Evolutionary conservation across 495 filamentous ascomycete genomes (phyloP).

Genomic region (Talaromyces stipitatus): DNA sequence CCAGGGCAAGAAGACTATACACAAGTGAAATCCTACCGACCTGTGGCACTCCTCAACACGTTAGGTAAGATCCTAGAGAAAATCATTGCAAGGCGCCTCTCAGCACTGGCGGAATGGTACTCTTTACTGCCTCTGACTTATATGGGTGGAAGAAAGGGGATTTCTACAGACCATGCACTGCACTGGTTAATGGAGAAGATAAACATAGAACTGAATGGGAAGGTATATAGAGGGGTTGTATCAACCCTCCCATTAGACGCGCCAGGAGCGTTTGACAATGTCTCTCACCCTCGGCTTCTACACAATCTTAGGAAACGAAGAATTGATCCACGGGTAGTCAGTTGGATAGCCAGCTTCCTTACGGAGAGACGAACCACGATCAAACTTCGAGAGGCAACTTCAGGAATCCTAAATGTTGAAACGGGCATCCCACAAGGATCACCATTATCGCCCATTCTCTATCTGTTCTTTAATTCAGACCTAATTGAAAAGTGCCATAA

Average conservation of each 20-base stretch:
- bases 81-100: not conserved
- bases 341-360: not conserved
- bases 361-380: not conserved
- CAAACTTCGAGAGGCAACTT: not conserved
- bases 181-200: not conserved
- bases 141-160: slow-evolving; percentile 1
- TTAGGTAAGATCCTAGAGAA: slow-evolving; percentile 16
- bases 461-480: slow-evolving; percentile 6
- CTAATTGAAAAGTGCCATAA: slow-evolving; percentile 1
- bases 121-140: not conserved
- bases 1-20: slow-evolving; percentile 5
- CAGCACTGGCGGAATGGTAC: slow-evolving; percentile 3
- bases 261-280: not conserved
- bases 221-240: not conserved
- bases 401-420: not conserved
- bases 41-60: slow-evolving; percentile 22
- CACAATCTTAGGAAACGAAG: not conserved
- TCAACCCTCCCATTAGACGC: not conserved
- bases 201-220: not conserved
- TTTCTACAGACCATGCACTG: not conserved
- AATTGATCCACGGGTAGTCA: too few species aligned
- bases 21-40: slow-evolving; percentile 16
- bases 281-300: not conserved
- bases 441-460: slow-evolving; percentile 8
- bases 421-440: slow-evolving; percentile 6